phyloP scores from a whole-genome alignment of 2,329 filamentous ascomycete genomes.

The Phyllosticta citrichinensis region DNA sequence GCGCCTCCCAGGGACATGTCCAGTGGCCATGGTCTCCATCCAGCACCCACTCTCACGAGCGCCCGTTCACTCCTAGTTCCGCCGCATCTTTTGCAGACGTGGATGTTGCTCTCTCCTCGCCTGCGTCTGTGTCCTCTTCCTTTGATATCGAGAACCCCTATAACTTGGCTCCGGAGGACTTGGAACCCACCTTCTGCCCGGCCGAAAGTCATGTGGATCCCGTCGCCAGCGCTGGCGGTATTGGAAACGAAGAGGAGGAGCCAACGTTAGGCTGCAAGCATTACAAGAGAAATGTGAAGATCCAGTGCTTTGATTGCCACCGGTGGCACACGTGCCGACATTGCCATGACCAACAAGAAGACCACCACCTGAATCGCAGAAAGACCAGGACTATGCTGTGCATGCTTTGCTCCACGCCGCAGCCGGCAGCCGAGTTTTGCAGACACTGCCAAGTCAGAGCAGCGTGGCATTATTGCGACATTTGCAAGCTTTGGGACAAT shows the following conservation, averaged over 20 bases:
- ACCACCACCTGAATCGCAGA: slow-evolving; percentile 67
- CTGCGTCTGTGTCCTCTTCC: slow-evolving; percentile 24
- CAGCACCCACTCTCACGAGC: slow-evolving; percentile 29
- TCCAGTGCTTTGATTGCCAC: slow-evolving; percentile 83
- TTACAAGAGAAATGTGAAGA: slow-evolving; percentile 90
- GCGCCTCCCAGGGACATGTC: slow-evolving; percentile 12
- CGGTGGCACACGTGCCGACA: slow-evolving; percentile 93
- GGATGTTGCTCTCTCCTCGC: slow-evolving; percentile 24
- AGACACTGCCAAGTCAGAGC: slow-evolving; percentile 63
- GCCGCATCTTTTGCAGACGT: slow-evolving; percentile 23
- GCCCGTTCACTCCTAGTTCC: slow-evolving; percentile 28
- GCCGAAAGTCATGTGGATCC: slow-evolving; percentile 23
- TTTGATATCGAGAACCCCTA: slow-evolving; percentile 25
- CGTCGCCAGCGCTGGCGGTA: slow-evolving; percentile 36
- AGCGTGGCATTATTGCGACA: slow-evolving; percentile 84
- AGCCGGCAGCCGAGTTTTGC: slow-evolving; percentile 71
- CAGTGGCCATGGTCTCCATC: slow-evolving; percentile 26
- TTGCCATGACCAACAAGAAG: slow-evolving; percentile 78
- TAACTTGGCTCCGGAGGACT: slow-evolving; percentile 18
- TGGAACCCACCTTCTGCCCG: slow-evolving; percentile 8
- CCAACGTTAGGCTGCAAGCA: slow-evolving; percentile 68
- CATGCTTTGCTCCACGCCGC: slow-evolving; percentile 84
- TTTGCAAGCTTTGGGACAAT: slow-evolving; percentile 97
- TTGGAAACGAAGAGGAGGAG: slow-evolving; percentile 39
- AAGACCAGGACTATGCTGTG: slow-evolving; percentile 94